Conservation (phyloP, 495 filamentous ascomycete genomes). For the Evansstolkia leycettana region DNA sequence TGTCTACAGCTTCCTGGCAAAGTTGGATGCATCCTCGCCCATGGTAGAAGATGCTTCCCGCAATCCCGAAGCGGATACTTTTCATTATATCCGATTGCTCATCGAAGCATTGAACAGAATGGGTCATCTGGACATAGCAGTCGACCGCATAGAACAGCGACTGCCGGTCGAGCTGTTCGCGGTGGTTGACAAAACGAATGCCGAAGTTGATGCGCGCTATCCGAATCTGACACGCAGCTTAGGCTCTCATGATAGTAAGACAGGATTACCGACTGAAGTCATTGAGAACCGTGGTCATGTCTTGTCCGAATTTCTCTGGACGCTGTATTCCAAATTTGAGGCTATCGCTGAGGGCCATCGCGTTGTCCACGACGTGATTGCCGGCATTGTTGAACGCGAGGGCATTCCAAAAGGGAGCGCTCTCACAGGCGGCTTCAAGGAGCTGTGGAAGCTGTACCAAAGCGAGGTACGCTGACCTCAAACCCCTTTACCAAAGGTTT, state of each 20-base stretch:
- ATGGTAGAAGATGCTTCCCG: slow-evolving; percentile 79
- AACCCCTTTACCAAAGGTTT: background rate
- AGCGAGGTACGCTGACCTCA: slow-evolving; percentile 43
- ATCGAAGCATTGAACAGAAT: slow-evolving; percentile 84
- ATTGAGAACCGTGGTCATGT: slow-evolving; percentile 66
- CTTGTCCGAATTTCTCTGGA: slow-evolving; percentile 80
- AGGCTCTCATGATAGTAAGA: slow-evolving; percentile 27
- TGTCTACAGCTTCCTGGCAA: slow-evolving; percentile 67
- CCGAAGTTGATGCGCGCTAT: slow-evolving; percentile 83
- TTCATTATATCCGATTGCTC: slow-evolving; percentile 79
- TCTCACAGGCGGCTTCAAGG: slow-evolving; percentile 71
- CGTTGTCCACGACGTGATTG: slow-evolving; percentile 81
- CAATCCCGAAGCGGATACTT: slow-evolving; percentile 90
- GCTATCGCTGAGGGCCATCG: slow-evolving; percentile 93
- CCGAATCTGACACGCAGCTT: slow-evolving; percentile 55
- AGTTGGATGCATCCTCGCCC: slow-evolving; percentile 56
- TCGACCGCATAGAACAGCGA: slow-evolving; percentile 83
- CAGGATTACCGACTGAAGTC: slow-evolving; percentile 49
- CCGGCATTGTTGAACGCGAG: slow-evolving; percentile 68
- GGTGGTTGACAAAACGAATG: slow-evolving; percentile 89
- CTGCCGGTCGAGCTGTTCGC: slow-evolving; percentile 88
- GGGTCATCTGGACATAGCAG: slow-evolving; percentile 69
- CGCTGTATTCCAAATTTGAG: slow-evolving; percentile 91
- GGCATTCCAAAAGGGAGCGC: slow-evolving; percentile 39
- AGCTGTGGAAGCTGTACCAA: slow-evolving; percentile 86